Conservation (phyloP, 2,329 filamentous ascomycete species). For the Colletotrichum sp. region DNA sequence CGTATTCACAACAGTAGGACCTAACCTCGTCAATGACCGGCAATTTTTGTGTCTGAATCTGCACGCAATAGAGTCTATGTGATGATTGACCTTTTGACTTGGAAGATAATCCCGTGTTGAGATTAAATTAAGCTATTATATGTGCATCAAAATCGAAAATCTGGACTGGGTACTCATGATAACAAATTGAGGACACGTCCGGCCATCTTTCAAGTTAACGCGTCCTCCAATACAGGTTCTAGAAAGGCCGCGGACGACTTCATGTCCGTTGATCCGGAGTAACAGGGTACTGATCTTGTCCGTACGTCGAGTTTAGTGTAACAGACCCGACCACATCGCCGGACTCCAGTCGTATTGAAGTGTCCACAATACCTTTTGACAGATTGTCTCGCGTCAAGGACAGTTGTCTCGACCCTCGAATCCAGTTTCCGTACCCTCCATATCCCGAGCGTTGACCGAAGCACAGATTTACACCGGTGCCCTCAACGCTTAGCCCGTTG, state of each 20-base stretch:
- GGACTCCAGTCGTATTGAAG: constrained; percentile 67
- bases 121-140: background rate
- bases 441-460: constrained; percentile 74
- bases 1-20: background rate
- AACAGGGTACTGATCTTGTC: constrained; percentile 56
- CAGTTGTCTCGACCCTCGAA: constrained; percentile 64
- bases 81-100: background rate
- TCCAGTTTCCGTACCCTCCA: constrained; percentile 71
- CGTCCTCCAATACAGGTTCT: background rate
- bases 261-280: constrained; percentile 40
- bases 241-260: background rate
- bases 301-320: constrained; percentile 64
- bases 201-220: background rate
- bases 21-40: background rate
- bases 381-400: constrained; percentile 49
- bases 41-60: background rate
- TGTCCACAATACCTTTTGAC: constrained; percentile 49
- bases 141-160: background rate
- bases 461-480: constrained; percentile 53
- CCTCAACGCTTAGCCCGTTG: constrained; percentile 37
- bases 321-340: constrained; percentile 57
- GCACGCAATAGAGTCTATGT: background rate
- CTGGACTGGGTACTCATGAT: background rate
- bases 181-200: background rate
- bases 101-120: background rate